phyloP scores from a whole-genome alignment of 805 yeast species.

The Sugiyamaella americana region DNA sequence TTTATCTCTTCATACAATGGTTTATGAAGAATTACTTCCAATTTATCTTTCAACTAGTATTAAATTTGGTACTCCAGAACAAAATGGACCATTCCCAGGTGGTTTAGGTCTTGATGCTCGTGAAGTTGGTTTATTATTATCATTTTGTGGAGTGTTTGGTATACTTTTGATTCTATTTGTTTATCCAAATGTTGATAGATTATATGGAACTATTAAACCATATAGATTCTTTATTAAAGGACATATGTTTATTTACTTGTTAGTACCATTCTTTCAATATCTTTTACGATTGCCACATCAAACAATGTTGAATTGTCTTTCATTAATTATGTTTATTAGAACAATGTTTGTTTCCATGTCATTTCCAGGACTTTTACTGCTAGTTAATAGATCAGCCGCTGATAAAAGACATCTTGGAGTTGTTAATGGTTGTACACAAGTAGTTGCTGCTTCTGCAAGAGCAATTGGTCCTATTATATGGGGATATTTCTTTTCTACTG shows the following conservation, averaged over 20 bases:
- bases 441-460: slow-evolving; percentile 49
- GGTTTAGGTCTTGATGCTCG: slow-evolving; percentile 46
- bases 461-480: slow-evolving; percentile 51
- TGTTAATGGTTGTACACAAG: slow-evolving; percentile 52
- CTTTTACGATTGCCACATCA: slow-evolving; percentile 31
- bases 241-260: slow-evolving; percentile 42
- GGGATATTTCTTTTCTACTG: slow-evolving; percentile 43
- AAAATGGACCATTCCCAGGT: slow-evolving; percentile 43
- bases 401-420: slow-evolving; percentile 48
- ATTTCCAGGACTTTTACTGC: slow-evolving; percentile 47
- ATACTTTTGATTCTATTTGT: slow-evolving; percentile 43
- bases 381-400: slow-evolving; percentile 50
- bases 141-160: slow-evolving; percentile 50
- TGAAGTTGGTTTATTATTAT: slow-evolving; percentile 46
- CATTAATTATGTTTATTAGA: slow-evolving; percentile 29
- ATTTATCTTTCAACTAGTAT: slow-evolving; percentile 41
- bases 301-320: slow-evolving; percentile 14
- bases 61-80: slow-evolving; percentile 21
- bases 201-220: slow-evolving; percentile 41
- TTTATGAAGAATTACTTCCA: slow-evolving; percentile 51
- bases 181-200: slow-evolving; percentile 48
- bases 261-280: slow-evolving; percentile 45
- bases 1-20: slow-evolving; percentile 43
- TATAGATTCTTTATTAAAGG: slow-evolving; percentile 37
- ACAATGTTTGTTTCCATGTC: slow-evolving; percentile 42